Evolutionary conservation across 2,329 filamentous ascomycete genomes (phyloP), one percentile per base, ranked within the genome.

Genomic region (Emmonsia crescens): DNA sequence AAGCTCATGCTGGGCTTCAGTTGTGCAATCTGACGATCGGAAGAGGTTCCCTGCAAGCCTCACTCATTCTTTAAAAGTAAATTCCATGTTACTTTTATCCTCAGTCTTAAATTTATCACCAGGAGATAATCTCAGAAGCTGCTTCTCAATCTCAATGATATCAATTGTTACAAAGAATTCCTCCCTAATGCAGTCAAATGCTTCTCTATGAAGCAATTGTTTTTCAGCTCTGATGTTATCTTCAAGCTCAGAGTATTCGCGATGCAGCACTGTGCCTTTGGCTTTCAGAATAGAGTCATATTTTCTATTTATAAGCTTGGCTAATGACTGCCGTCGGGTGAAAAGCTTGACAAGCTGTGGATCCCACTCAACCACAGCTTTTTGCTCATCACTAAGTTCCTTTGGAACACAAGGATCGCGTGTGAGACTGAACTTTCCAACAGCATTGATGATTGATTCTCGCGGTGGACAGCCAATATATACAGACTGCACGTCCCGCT

Each of bases 151-250:
- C 48, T 52, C 33, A 48, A 60, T 52, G 21, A 33, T 60, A 38
- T 60, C 48, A 36, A 60, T 60, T n/a, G 21, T 54, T 3, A 21
- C 48, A 38, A 60, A 60, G 27, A 60, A 60, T n/a, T 54, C 24
- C 31, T 42, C 48, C 21, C 44, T 24, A 5, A 54, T 54, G 4
- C 40, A 12, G 16, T 60, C 46, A 31, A 51, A 31, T 52, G 29
- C 49, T 42, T 60, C n/a, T 5, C n/a, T 27, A n/a, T 40, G 36
- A 58, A 61, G 24, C 56, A 57, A 51, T n/a, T 56, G 48, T 56
- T 27, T 55, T 29, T 55, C 2, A 29, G 51, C n/a, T 27, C 40
- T 54, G 31, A 60, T 60, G 16, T 3, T 27, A 19, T 44, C 40
- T n/a, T 24, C 59, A 56, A 61, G 48, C 49, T 61, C 31, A 5